Evolutionary conservation across 2,329 filamentous ascomycete species (phyloP), one percentile per base, ranked within the genome.

Genomic region (Colletotrichum acutatum): DNA sequence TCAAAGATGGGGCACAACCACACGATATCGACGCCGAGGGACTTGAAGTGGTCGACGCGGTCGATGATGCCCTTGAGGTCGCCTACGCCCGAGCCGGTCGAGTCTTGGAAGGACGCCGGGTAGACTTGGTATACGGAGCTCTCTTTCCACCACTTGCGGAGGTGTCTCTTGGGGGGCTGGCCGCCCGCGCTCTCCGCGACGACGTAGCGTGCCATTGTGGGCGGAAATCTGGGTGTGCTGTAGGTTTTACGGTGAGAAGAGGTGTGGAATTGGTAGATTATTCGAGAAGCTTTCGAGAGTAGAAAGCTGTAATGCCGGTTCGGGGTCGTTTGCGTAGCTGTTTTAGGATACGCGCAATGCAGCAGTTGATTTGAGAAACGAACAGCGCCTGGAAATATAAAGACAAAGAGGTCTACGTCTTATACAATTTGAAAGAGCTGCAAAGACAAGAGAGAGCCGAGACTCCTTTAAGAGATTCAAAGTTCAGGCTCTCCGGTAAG

Each of bases 51-150:
- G 77, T 89, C 87, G 22, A 90, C 81, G 61, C 87, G 84, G 19
- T 86, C 86, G 62, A 89, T 89, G 75, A 91, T 89, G 49, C 89
- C 89, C 59, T 84, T 85, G n/a, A 91, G 80, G 73, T 90, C 89
- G 53, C 89, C 89, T 59, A 86, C 80, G 5, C 89, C 89, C 69
- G 88, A 86, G 53, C 86, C 87, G 24, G 87, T 90, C 54, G 86
- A 87, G 78, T 90, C 89, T 74, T 89, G 86, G 82, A 91, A 91
- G 30, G 87, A 89, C n/a, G 89, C 86, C 2, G 89, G 88, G 78
- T 91, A 91, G 74, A 91, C 86, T 75, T 91, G 89, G 78, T 91
- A 91, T 26, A 91, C 87, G 11, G 87, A 84, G 63, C 84, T 86
- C 78, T 91, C 88, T 76, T 90, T 90, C 89, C 90, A 91, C 89